A percentile compares a stretch with the other conserved stretches of the same genome.
Evolutionary conservation across 345 rosid species (phyloP).

Genomic region (Odontarrhena argentea): DNA sequence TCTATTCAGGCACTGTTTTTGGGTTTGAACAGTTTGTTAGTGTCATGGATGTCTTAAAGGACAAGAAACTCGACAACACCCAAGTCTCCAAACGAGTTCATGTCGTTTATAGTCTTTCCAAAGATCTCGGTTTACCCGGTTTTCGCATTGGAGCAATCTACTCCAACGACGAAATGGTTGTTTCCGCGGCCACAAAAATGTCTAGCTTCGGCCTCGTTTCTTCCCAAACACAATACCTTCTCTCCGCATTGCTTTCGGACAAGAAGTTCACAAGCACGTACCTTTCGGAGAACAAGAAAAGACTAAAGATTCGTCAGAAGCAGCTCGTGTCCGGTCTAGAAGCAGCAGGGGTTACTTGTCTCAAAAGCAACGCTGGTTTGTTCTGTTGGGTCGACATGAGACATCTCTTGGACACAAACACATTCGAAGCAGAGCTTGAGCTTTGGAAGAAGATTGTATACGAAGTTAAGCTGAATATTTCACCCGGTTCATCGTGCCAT

Average conservation of each 20-base stretch:
- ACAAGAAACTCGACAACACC: slow-evolving; percentile 43
- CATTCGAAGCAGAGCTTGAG: slow-evolving; percentile 73
- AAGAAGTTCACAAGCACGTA: slow-evolving; percentile 61
- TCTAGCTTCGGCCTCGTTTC: slow-evolving; percentile 81
- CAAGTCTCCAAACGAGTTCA: slow-evolving; percentile 60
- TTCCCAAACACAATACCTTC: slow-evolving; percentile 74
- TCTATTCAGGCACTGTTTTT: slow-evolving; percentile 72
- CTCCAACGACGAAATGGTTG: slow-evolving; percentile 65
- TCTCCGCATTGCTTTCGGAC: slow-evolving; percentile 65
- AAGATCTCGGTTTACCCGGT: slow-evolving; percentile 79
- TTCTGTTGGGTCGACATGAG: slow-evolving; percentile 84
- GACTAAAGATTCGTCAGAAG: slow-evolving; percentile 53
- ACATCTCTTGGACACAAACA: slow-evolving; percentile 62
- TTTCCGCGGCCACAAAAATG: slow-evolving; percentile 79
- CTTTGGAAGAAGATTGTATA: slow-evolving; percentile 72
- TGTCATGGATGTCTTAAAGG: slow-evolving; percentile 62
- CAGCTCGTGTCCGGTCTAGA: slow-evolving; percentile 60
- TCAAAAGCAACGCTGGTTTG: slow-evolving; percentile 68
- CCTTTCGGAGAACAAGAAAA: slow-evolving; percentile 51
- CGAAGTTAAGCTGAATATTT: slow-evolving; percentile 54
- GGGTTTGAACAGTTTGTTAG: slow-evolving; percentile 58
- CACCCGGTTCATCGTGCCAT: slow-evolving; percentile 82
- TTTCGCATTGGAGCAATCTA: slow-evolving; percentile 81
- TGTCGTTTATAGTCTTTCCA: slow-evolving; percentile 69
- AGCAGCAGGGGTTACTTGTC: slow-evolving; percentile 56